Evolutionary conservation across 306 rosid genomes (phyloP).

Genomic region (Quillaja saponaria): DNA sequence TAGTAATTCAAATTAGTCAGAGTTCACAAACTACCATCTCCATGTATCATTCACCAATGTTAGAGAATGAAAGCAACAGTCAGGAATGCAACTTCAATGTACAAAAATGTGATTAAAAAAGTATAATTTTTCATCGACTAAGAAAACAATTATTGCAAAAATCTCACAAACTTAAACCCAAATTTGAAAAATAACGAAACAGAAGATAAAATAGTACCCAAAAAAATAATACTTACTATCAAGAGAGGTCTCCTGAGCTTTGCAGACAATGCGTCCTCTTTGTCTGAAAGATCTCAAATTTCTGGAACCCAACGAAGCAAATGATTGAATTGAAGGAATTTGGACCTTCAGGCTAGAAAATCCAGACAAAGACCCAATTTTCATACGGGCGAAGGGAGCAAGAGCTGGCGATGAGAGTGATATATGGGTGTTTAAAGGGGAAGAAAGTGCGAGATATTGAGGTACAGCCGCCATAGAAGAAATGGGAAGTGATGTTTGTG

Average conservation of each 20-base stretch:
- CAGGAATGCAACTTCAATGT: too few relatives aligned
- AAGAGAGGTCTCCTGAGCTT: conserved; percentile 11
- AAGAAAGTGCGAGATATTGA: background rate
- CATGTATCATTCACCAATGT: too few relatives aligned
- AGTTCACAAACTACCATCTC: too few relatives aligned
- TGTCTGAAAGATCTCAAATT: background rate
- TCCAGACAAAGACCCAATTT: too few relatives aligned
- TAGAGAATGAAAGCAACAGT: too few relatives aligned
- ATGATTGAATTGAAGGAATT: background rate
- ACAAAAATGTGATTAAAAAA: too few relatives aligned
- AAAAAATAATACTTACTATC: conserved; percentile 3
- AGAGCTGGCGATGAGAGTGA: background rate
- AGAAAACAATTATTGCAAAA: background rate
- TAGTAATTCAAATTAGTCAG: too few relatives aligned
- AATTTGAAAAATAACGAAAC: background rate
- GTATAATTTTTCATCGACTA: too few relatives aligned
- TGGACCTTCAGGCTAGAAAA: conserved; percentile 6
- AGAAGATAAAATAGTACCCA: background rate
- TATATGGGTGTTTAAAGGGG: background rate
- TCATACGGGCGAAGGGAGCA: too few relatives aligned
- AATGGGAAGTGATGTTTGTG: background rate
- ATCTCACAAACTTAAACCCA: background rate
- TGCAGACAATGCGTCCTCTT: background rate
- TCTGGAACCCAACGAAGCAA: conserved; percentile 3
- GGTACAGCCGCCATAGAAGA: background rate